A percentile compares a stretch with the other conserved stretches of the same genome.
These are phyloP conservation scores for Daldinia vernicosa DNA, from an alignment of 495 filamentous ascomycete species.

Conservation along the genomic window DNA sequence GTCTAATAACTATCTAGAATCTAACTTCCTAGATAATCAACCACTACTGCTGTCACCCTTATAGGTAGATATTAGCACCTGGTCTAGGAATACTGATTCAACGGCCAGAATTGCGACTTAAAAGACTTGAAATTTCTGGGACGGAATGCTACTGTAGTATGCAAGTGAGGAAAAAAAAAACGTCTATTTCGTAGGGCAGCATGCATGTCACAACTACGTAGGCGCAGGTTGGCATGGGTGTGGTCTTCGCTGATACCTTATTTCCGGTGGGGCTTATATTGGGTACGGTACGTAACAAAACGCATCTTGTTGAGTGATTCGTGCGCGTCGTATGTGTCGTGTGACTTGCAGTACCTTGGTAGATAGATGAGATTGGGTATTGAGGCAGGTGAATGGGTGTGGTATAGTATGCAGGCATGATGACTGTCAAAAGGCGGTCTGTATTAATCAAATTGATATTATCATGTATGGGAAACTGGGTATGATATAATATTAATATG, in stretches of 20 bases:
- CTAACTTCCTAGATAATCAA: no score
- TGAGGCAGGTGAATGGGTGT: slow-evolving; percentile 19
- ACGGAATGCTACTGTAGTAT: slow-evolving; percentile 11
- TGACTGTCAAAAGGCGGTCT: slow-evolving; percentile 32
- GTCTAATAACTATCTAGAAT: no score
- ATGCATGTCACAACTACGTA: slow-evolving; percentile 27
- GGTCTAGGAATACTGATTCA: no score
- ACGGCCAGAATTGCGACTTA: not conserved
- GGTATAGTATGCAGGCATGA: slow-evolving; percentile 4
- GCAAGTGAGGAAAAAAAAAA: not conserved
- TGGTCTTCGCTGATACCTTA: slow-evolving; percentile 17
- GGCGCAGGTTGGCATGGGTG: slow-evolving; percentile 5
- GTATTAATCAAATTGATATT: slow-evolving; percentile 31
- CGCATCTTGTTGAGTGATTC: not conserved
- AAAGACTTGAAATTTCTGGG: slow-evolving; percentile 3
- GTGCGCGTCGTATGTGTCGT: not conserved
- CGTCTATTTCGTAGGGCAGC: slow-evolving; percentile 7
- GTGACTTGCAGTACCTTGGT: slow-evolving; percentile 7
- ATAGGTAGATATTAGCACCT: no score
- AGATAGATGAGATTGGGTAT: slow-evolving; percentile 19
- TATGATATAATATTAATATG: slow-evolving; percentile 30
- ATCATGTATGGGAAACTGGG: slow-evolving; percentile 9
- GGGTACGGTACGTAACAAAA: slow-evolving; percentile 10
- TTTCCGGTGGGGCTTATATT: not conserved
- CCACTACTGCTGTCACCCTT: no score